Evolutionary conservation across 495 filamentous ascomycete genomes (phyloP).

Genomic region (Podospora pseudopauciseta): DNA sequence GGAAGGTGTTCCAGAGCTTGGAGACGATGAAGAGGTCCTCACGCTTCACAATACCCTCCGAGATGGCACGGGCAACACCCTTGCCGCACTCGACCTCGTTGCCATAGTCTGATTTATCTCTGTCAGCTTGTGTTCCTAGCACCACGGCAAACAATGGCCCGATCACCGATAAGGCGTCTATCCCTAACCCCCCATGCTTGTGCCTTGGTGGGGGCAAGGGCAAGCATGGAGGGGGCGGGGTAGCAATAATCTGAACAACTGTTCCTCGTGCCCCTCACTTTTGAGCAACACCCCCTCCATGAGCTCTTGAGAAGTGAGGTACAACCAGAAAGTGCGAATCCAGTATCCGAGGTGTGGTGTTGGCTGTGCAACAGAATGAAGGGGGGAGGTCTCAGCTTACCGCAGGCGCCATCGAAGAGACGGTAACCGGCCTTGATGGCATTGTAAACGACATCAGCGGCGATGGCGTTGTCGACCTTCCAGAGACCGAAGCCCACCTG

Average conservation of each 20-base stretch:
- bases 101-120: constrained; percentile 65
- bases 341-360: neutral
- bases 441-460: constrained; percentile 77
- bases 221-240: constrained; percentile 30
- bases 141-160: constrained; percentile 14
- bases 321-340: neutral
- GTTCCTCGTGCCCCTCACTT: constrained; percentile 19
- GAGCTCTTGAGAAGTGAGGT: neutral
- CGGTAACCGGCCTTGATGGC: constrained; percentile 88
- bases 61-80: constrained; percentile 81
- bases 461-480: constrained; percentile 79
- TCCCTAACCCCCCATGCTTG: constrained; percentile 16
- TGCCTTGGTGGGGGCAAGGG: constrained; percentile 24
- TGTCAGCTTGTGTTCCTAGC: constrained; percentile 2
- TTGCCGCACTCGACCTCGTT: constrained; percentile 83
- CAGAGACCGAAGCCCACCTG: constrained; percentile 79
- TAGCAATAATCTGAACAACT: constrained; percentile 17
- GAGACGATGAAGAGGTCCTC: constrained; percentile 87
- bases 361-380: constrained; percentile 3
- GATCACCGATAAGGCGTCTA: constrained; percentile 16
- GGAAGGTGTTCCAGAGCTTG: constrained; percentile 91
- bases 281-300: constrained; percentile 7
- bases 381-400: constrained; percentile 45
- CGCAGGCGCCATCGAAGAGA: constrained; percentile 81
- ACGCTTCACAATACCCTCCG: constrained; percentile 80